Evolutionary conservation across 345 rosid genomes (phyloP), one percentile per base, ranked within the genome.

Genomic region (Laguncularia racemosa): DNA sequence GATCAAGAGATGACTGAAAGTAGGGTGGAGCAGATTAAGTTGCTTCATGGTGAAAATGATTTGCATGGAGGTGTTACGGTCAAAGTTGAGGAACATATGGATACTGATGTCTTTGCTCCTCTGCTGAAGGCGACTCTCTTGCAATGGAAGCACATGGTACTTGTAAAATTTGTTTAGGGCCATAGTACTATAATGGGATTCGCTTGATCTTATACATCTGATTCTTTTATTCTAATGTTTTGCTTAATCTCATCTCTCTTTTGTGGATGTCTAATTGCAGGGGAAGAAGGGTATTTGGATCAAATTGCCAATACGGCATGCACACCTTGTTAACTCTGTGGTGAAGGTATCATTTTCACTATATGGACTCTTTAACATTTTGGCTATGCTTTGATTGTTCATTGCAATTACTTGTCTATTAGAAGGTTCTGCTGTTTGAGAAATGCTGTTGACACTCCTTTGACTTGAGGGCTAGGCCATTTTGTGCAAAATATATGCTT

Each of bases 231-330:
- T 12, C 4, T 15, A 14, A 12, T 15, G 11, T 12, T 9, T 12
- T 66, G 4, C 4, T 20, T 14, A 46, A 5, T 11, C 48, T 18
- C 20, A 40, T n/a, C 10, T 17, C 16, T 49, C 52, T 15, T 40
- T 55, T 14, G 10, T 26, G 43, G 62, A 28, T 47, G 13, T 44
- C 26, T 2, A 20, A 57, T 28, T 67, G 61, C 60, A 91, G 97
- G 91, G 91, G 46, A 91, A 77, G 70, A 76, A 21, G 55, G 91
- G 76, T 9, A 70, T 88, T 63, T 91, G 96, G 97, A 78, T 91
- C 53, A 85, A 85, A 50, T 55, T 91, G 65, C 83, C 88, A 2
- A 71, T 80, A 49, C 28, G 53, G 56, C 64, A 55, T 51, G 73
- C 78, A 16, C 70, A 76, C 75, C 83, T 85, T 47, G 82, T 91